phyloP scores from a whole-genome alignment of 2,329 filamentous ascomycete species.

The Didymella sp. region DNA sequence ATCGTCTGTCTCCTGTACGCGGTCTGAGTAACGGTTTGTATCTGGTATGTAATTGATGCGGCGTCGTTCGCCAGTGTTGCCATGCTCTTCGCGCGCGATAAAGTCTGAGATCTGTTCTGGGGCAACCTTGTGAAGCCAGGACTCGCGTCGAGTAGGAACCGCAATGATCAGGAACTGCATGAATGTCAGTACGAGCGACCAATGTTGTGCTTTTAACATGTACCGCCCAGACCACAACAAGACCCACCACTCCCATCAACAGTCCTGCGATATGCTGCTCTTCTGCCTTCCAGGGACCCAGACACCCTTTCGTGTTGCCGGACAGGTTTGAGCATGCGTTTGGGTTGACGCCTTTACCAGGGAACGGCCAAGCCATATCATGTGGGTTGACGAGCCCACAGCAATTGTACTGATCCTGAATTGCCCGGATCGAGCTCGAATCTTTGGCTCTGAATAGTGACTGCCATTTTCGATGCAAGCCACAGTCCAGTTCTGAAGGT shows the following conservation, averaged over 20 bases:
- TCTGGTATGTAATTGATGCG: conserved; percentile 43
- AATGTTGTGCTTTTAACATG: no score
- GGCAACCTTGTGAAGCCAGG: conserved; percentile 42
- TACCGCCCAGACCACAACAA: conserved; percentile 44
- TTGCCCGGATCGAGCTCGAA: conserved; percentile 58
- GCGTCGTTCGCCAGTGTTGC: conserved; percentile 27
- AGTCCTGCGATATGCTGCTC: conserved; percentile 63
- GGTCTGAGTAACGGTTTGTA: conserved; percentile 40
- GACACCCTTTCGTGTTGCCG: conserved; percentile 58
- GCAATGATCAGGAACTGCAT: conserved; percentile 41
- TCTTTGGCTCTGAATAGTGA: conserved; percentile 62
- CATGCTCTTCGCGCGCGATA: conserved; percentile 40
- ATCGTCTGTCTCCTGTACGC: conserved; percentile 36
- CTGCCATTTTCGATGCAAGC: conserved; percentile 65
- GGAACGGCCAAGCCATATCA: conserved; percentile 71
- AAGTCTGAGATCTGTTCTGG: conserved; percentile 44
- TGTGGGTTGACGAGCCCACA: conserved; percentile 66
- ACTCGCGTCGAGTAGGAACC: conserved; percentile 39
- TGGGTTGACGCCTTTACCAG: conserved; percentile 39
- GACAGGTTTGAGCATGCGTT: conserved; percentile 58
- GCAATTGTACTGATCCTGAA: conserved; percentile 72
- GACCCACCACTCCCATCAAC: conserved; percentile 58
- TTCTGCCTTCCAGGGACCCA: conserved; percentile 62
- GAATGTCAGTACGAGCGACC: neutral
- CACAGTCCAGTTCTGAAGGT: conserved; percentile 56